A percentile compares a stretch with the other conserved stretches of the same genome.
Evolutionary conservation across 2,329 filamentous ascomycete genomes (phyloP).

Genomic region (Colletotrichum navitas): DNA sequence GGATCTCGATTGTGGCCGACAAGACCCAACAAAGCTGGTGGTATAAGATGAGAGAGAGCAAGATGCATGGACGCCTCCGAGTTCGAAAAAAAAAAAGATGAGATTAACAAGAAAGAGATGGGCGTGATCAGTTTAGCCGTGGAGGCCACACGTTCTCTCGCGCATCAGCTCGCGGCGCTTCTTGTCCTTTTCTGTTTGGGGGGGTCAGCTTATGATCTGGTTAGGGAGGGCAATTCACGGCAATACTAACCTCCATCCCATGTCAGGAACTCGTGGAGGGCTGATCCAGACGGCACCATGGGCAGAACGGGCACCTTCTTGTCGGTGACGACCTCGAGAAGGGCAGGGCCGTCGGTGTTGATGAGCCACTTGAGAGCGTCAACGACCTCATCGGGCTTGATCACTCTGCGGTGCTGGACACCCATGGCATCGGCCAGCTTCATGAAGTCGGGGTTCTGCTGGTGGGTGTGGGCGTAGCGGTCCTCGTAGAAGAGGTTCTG

Average conservation of each 20-base stretch:
- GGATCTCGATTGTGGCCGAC: slow-evolving; percentile 10
- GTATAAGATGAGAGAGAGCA: slow-evolving; percentile 41
- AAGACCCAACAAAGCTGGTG: slow-evolving; percentile 38
- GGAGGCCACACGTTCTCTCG: slow-evolving; percentile 67
- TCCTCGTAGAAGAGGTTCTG: slow-evolving; percentile 98
- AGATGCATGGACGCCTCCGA: slow-evolving; percentile 41
- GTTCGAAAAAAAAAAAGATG: slow-evolving; percentile 27
- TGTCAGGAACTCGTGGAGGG: slow-evolving; percentile 91
- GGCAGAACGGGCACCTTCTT: slow-evolving; percentile 95
- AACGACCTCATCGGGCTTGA: slow-evolving; percentile 81
- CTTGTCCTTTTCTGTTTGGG: slow-evolving; percentile 72
- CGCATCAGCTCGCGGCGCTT: slow-evolving; percentile 75
- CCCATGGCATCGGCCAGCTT: slow-evolving; percentile 94
- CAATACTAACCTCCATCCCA: slow-evolving; percentile 79
- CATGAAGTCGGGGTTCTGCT: slow-evolving; percentile 95
- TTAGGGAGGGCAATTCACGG: not conserved
- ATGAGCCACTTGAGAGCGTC: slow-evolving; percentile 90
- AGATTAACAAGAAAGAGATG: slow-evolving; percentile 34
- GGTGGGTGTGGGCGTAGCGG: slow-evolving; percentile 91
- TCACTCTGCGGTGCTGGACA: slow-evolving; percentile 78
- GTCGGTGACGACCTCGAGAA: slow-evolving; percentile 93
- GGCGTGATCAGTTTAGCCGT: slow-evolving; percentile 15
- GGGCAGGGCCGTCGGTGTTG: slow-evolving; percentile 87
- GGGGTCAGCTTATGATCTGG: slow-evolving; percentile 49
- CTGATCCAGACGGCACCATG: slow-evolving; percentile 92